A percentile compares a stretch with the other conserved stretches of the same genome.
phyloP scores from a whole-genome alignment of 164 flowering plant genomes.

The Chimonanthus salicifolius region DNA sequence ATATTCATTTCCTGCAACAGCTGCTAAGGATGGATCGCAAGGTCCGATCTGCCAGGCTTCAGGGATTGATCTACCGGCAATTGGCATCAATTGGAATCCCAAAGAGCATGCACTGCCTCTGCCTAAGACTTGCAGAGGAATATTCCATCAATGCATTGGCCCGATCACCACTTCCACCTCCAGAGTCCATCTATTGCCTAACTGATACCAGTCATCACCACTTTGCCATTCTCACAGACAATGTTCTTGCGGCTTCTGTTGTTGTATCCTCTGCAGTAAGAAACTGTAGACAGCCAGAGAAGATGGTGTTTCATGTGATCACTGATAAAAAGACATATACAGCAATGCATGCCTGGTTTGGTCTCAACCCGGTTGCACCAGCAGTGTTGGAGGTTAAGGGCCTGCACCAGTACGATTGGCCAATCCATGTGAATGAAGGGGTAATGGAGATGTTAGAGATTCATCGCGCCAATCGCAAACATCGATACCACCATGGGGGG shows the following conservation, averaged over 20 bases:
- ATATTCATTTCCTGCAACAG: slow-evolving; percentile 23
- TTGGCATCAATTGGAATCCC: slow-evolving; percentile 72
- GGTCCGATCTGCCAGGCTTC: slow-evolving; percentile 40
- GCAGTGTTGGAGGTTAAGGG: slow-evolving; percentile 72
- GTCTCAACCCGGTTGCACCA: slow-evolving; percentile 36
- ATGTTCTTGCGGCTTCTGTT: slow-evolving; percentile 71
- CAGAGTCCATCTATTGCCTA: slow-evolving; percentile 48
- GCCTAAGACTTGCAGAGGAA: slow-evolving; percentile 62
- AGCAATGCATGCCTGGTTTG: slow-evolving; percentile 86
- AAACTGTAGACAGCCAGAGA: slow-evolving; percentile 42
- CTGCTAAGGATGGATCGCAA: slow-evolving; percentile 48
- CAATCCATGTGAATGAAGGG: slow-evolving; percentile 40
- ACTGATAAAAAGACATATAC: slow-evolving; percentile 80
- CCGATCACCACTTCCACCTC: slow-evolving; percentile 54
- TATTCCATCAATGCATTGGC: slow-evolving; percentile 63
- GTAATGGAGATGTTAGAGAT: slow-evolving; percentile 46
- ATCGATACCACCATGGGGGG: slow-evolving; percentile 24
- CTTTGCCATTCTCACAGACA: slow-evolving; percentile 58
- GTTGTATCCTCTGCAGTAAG: slow-evolving; percentile 50
- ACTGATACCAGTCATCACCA: slow-evolving; percentile 49
- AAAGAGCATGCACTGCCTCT: slow-evolving; percentile 58
- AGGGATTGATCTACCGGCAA: slow-evolving; percentile 52
- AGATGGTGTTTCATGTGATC: slow-evolving; percentile 61
- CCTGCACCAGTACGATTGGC: slow-evolving; percentile 72
- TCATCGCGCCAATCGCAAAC: slow-evolving; percentile 36